A percentile compares a stretch with the other conserved stretches of the same genome.
These are phyloP conservation scores for Amniculicola lignicola DNA, from an alignment of 495 filamentous ascomycete genomes.

Conservation along the genomic window DNA sequence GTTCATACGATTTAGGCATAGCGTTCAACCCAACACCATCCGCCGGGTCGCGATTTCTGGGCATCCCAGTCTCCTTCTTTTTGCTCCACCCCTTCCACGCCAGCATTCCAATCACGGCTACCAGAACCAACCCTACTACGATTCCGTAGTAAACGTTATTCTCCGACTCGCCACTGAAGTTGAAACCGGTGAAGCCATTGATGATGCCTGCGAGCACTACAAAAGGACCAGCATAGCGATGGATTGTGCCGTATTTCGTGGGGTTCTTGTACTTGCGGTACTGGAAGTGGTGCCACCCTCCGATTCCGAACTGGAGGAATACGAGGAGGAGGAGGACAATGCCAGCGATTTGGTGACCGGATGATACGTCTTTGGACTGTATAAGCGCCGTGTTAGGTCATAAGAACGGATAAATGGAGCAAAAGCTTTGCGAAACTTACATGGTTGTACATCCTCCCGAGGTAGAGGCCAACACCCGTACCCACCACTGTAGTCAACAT, in stretches of 20 bases:
- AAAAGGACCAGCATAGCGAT: constrained; percentile 52
- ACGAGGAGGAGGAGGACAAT: constrained; percentile 50
- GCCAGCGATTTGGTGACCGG: constrained; percentile 59
- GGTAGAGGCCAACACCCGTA: constrained; percentile 50
- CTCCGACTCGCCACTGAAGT: constrained; percentile 23
- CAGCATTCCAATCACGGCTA: neutral
- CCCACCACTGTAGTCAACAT: constrained; percentile 48
- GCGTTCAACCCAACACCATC: too few species aligned
- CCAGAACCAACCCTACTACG: constrained; percentile 13
- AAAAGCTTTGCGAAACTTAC: too few species aligned
- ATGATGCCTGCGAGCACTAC: constrained; percentile 49
- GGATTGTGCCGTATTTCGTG: constrained; percentile 47
- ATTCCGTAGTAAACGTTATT: constrained; percentile 27
- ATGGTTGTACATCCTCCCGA: constrained; percentile 52
- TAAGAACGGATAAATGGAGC: too few species aligned
- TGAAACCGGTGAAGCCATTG: constrained; percentile 50
- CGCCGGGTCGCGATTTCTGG: too few species aligned
- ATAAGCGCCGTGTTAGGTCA: too few species aligned
- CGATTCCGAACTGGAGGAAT: constrained; percentile 49
- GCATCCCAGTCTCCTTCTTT: too few species aligned
- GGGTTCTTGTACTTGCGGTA: constrained; percentile 47
- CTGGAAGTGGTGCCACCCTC: constrained; percentile 48
- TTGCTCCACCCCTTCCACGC: constrained; percentile 11
- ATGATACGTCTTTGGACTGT: constrained; percentile 51
- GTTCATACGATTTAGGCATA: too few species aligned